These are phyloP conservation scores for Ganoderma multipileum DNA, from an alignment of 1,284 basidiomycete species.

Conservation along the genomic window DNA sequence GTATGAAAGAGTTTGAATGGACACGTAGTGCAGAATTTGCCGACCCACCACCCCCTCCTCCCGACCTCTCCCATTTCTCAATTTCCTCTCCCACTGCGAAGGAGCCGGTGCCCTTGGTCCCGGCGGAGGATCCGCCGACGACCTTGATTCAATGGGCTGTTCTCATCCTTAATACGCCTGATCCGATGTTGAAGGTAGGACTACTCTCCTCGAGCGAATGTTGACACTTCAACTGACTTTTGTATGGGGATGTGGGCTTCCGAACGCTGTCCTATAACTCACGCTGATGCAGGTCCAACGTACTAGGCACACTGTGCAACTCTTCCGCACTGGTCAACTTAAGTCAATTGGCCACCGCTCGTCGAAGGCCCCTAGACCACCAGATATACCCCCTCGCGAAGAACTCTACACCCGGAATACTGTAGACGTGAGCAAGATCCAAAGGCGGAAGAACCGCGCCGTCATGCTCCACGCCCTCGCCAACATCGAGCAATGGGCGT, in stretches of 20 bases:
- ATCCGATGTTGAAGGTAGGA: constrained; percentile 71
- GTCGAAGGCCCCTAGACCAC: constrained; percentile 58
- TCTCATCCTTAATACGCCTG: constrained; percentile 74
- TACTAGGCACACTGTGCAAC: constrained; percentile 71
- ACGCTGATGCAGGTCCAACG: constrained; percentile 58
- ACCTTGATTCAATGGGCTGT: constrained; percentile 82
- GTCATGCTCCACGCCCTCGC: constrained; percentile 85
- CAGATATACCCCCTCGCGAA: constrained; percentile 75
- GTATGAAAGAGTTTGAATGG: background rate
- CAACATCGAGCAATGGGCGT: constrained; percentile 94
- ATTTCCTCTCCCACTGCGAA: constrained; percentile 31
- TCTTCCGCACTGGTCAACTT: constrained; percentile 75
- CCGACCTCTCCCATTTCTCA: constrained; percentile 37
- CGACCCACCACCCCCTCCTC: constrained; percentile 62
- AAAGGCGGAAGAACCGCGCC: constrained; percentile 71
- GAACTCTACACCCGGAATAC: constrained; percentile 57
- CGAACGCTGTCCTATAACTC: background rate
- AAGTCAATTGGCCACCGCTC: constrained; percentile 68
- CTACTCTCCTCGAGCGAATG: too few relatives aligned
- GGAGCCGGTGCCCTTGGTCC: constrained; percentile 55
- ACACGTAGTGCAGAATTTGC: constrained; percentile 63
- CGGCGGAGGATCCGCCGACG: constrained; percentile 54
- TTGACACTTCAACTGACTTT: too few relatives aligned
- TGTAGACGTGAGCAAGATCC: constrained; percentile 69
- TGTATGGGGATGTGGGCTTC: too few relatives aligned